Evolutionary conservation across 169 alveolate genomes (phyloP).

Genomic region (Cystoisospora suis): DNA sequence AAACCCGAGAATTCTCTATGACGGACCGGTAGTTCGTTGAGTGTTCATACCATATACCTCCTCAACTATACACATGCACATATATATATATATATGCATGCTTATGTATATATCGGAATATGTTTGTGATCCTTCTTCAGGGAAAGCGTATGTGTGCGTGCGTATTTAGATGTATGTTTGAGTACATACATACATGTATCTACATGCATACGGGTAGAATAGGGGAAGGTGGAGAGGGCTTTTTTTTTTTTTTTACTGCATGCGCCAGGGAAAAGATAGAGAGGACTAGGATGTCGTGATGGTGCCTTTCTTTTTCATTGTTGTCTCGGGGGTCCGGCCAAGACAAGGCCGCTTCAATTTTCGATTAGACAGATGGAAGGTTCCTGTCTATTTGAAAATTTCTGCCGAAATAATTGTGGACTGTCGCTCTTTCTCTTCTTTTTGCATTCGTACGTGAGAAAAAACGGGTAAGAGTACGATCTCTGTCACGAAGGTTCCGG

Average conservation of each 20-base stretch:
- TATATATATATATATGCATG: neutral
- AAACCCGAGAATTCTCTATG: no score
- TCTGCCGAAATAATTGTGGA: neutral
- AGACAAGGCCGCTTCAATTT: neutral
- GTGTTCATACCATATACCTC: no score
- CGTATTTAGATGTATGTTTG: neutral
- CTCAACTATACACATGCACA: neutral
- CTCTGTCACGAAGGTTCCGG: no score
- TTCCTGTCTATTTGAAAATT: neutral
- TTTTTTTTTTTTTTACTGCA: neutral
- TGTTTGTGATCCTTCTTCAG: neutral
- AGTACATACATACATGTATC: no score
- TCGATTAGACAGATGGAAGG: neutral
- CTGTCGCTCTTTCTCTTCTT: no score
- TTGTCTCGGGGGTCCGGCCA: neutral
- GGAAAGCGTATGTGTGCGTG: neutral
- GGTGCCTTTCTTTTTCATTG: neutral
- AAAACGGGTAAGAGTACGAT: no score
- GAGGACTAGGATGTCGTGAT: neutral
- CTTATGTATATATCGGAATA: neutral
- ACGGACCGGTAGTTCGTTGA: no score
- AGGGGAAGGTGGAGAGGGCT: neutral
- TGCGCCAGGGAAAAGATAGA: neutral
- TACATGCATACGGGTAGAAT: neutral
- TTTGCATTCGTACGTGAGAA: no score